phyloP scores from a whole-genome alignment of 192 early-diverging fungal species.

The Umbelopsis vinacea region DNA sequence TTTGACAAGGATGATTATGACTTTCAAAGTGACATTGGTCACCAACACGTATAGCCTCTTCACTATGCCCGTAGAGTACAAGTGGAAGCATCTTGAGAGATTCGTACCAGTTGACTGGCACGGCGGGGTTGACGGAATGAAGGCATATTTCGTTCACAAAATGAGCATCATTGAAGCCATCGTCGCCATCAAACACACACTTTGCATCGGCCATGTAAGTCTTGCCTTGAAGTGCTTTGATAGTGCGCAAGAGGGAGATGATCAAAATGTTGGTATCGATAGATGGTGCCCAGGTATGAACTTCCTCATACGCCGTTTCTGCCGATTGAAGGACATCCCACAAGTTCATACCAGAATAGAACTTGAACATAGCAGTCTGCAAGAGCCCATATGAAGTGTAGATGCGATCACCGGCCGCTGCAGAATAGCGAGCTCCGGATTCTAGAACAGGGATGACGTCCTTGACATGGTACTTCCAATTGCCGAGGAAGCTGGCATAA shows the following conservation, averaged over 20 bases:
- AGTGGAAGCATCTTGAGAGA: conserved; percentile 34
- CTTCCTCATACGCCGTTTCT: conserved; percentile 30
- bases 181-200: conserved; percentile 35
- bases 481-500: conserved; percentile 28
- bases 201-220: conserved; percentile 19
- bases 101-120: conserved; percentile 38
- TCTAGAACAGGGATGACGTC: conserved; percentile 17
- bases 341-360: conserved; percentile 21
- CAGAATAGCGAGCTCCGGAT: neutral
- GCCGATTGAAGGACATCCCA: conserved; percentile 25
- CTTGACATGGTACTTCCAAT: conserved; percentile 33
- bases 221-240: conserved; percentile 37
- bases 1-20: conserved; percentile 34
- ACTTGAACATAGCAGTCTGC: conserved; percentile 24
- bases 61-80: conserved; percentile 35
- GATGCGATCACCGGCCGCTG: conserved; percentile 35
- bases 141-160: conserved; percentile 32
- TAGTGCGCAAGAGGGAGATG: conserved; percentile 30
- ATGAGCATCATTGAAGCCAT: conserved; percentile 36
- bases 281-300: conserved; percentile 29
- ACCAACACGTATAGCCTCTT: conserved; percentile 28
- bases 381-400: conserved; percentile 31
- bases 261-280: conserved; percentile 33
- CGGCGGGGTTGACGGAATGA: conserved; percentile 27
- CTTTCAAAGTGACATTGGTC: conserved; percentile 14